Evolutionary conservation across 1,139 yeast species (phyloP).

Genomic region (Williopsis jadinii): DNA sequence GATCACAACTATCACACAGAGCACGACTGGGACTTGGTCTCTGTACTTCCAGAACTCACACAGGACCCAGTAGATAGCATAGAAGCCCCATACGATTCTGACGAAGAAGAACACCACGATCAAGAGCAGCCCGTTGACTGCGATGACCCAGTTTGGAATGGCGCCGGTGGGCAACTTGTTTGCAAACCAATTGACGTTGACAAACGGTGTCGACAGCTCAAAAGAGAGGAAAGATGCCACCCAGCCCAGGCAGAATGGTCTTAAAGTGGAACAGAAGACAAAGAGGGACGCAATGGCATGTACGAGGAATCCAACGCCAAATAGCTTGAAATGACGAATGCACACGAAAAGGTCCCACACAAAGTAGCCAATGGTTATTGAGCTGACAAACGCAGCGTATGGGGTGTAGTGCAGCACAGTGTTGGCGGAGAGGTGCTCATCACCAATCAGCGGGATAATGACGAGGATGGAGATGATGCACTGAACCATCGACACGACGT

Average conservation of each 20-base stretch:
- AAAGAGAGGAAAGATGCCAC: slow-evolving; percentile 77
- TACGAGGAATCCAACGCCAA: slow-evolving; percentile 75
- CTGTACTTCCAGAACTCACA: slow-evolving; percentile 31
- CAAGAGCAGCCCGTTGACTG: slow-evolving; percentile 68
- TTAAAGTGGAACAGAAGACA: slow-evolving; percentile 54
- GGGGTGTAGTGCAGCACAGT: slow-evolving; percentile 58
- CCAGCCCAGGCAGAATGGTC: slow-evolving; percentile 78
- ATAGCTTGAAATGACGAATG: slow-evolving; percentile 46
- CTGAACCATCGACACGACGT: slow-evolving; percentile 84
- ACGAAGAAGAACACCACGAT: slow-evolving; percentile 66
- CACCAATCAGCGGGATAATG: slow-evolving; percentile 54
- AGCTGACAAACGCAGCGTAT: slow-evolving; percentile 63
- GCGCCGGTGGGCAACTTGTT: slow-evolving; percentile 58
- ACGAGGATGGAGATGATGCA: slow-evolving; percentile 50
- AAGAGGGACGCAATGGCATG: slow-evolving; percentile 78
- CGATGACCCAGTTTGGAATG: slow-evolving; percentile 47
- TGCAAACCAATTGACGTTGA: slow-evolving; percentile 89
- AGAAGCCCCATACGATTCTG: slow-evolving; percentile 85
- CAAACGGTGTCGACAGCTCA: slow-evolving; percentile 92
- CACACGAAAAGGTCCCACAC: slow-evolving; percentile 84
- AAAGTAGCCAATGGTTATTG: slow-evolving; percentile 79
- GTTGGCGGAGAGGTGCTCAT: slow-evolving; percentile 39
- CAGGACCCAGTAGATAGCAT: slow-evolving; percentile 41
- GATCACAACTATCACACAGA: slow-evolving; percentile 39
- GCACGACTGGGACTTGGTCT: slow-evolving; percentile 34